A percentile compares a stretch with the other conserved stretches of the same genome.
Evolutionary conservation across 192 early-diverging fungal genomes (phyloP).

Genomic region (Backusella tuberculispora): DNA sequence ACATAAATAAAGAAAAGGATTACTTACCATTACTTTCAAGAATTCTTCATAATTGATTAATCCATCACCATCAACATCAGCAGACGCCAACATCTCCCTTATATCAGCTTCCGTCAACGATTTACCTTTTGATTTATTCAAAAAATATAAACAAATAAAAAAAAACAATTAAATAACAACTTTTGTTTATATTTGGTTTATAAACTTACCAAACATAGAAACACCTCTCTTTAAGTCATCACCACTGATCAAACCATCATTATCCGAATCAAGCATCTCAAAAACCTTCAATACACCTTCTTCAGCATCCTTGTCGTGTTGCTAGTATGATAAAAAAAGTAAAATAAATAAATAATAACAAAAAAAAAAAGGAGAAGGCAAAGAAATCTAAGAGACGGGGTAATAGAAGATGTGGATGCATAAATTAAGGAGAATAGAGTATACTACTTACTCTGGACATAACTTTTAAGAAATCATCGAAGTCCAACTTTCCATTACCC

Average conservation of each 20-base stretch:
- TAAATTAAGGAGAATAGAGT: conserved; percentile 3
- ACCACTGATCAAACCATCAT: conserved; percentile 33
- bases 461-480: conserved; percentile 41
- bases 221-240: conserved; percentile 38
- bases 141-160: neutral
- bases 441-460: conserved; percentile 32
- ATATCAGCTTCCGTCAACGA: conserved; percentile 14
- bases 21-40: conserved; percentile 69
- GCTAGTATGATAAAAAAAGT: conserved; percentile 25
- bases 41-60: conserved; percentile 92
- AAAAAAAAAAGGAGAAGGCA: neutral
- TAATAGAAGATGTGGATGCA: neutral
- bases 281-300: conserved; percentile 39
- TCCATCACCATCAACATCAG: conserved; percentile 85
- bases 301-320: conserved; percentile 36
- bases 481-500: conserved; percentile 21
- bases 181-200: neutral
- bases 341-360: conserved; percentile 6
- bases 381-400: neutral
- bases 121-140: conserved; percentile 39
- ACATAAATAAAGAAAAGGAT: neutral
- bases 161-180: neutral
- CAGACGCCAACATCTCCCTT: conserved; percentile 45
- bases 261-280: conserved; percentile 31
- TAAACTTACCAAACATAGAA: conserved; percentile 34